Evolutionary conservation across 257 asterid genomes (phyloP), one percentile per base, ranked within the genome.

Genomic region (Penstemon davidsonii): DNA sequence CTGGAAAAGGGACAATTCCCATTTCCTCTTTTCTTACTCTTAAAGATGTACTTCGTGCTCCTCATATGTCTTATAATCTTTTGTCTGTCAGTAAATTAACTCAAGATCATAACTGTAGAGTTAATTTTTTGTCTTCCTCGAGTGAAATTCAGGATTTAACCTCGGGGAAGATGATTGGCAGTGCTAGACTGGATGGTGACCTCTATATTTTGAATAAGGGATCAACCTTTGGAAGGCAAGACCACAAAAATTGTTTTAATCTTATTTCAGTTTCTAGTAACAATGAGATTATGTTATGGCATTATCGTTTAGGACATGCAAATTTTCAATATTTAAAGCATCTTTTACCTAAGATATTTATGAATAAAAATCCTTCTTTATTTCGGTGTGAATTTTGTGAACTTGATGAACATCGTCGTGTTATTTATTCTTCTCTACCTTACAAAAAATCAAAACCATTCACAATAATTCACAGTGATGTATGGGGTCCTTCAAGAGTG

Each of bases 301-400:
- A 25, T 25, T 42, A 40, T 37, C 12, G 71, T 1, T 44, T 63
- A 25, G 43, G 71, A 12, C 71, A 72, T 44, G n/a, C 11, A 33
- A 50, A 43, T 53, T 13, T 7, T 37, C 7, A 15, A 63, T 12
- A 59, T 44, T 47, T 38, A 45, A 9, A 0, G 37, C 6, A 36
- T 12, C 0, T 41, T 8, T 43, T 43, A 43, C 46, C 46, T 43
- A 5, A 43, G 6, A 4, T 43, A 43, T 43, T 43, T 8, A 1
- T 5, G 8, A 43, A 72, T 46, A 38, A 13, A 37, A 42, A 45
- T 64, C 39, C 13, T 41, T 63, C 64, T 6, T 40, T 36, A 4
- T 54, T 55, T 59, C 60, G 39, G 38, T 72, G 67, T 72, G 59
- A 72, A 45, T 42, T 33, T 33, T 63, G 60, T 44, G 19, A 4